These are phyloP conservation scores for Wickerhamiella dianesei DNA, from an alignment of 805 yeast species.

Conservation along the genomic window DNA sequence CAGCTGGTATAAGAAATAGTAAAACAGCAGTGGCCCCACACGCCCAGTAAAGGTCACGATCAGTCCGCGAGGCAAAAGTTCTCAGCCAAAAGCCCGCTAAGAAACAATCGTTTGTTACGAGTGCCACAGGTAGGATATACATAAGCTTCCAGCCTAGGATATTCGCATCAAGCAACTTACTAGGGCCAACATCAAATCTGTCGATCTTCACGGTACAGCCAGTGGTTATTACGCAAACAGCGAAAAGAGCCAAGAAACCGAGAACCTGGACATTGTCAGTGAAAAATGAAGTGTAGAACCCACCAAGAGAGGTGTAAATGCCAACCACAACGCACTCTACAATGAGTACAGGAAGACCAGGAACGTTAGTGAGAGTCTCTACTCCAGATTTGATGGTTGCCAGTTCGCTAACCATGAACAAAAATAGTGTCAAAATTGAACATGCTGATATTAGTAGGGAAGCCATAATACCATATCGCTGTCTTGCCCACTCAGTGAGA, in stretches of 20 bases:
- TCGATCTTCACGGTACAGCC: slow-evolving; percentile 57
- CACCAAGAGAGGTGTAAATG: slow-evolving; percentile 77
- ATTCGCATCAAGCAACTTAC: slow-evolving; percentile 50
- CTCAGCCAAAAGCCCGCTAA: slow-evolving; percentile 87
- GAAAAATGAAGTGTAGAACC: slow-evolving; percentile 74
- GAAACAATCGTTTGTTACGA: slow-evolving; percentile 78
- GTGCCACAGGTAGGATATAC: slow-evolving; percentile 71
- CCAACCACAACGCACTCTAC: slow-evolving; percentile 84
- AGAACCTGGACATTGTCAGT: slow-evolving; percentile 78
- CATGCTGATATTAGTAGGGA: slow-evolving; percentile 66
- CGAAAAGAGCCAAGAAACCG: slow-evolving; percentile 49
- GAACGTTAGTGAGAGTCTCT: slow-evolving; percentile 60
- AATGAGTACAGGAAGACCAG: slow-evolving; percentile 68
- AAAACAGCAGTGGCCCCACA: slow-evolving; percentile 59
- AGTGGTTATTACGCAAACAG: slow-evolving; percentile 65
- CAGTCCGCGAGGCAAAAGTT: slow-evolving; percentile 72
- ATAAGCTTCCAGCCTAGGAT: slow-evolving; percentile 77
- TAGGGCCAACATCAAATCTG: slow-evolving; percentile 43
- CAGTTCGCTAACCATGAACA: slow-evolving; percentile 79
- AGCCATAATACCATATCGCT: slow-evolving; percentile 61
- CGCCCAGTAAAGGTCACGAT: slow-evolving; percentile 62
- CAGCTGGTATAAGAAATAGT: slow-evolving; percentile 45
- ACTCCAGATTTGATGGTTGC: slow-evolving; percentile 69
- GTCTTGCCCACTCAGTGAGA: slow-evolving; percentile 86
- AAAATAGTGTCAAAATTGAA: slow-evolving; percentile 70